These are phyloP conservation scores for Wickerhamomyces hampshirensis DNA, from an alignment of 805 yeast species.

Conservation along the genomic window DNA sequence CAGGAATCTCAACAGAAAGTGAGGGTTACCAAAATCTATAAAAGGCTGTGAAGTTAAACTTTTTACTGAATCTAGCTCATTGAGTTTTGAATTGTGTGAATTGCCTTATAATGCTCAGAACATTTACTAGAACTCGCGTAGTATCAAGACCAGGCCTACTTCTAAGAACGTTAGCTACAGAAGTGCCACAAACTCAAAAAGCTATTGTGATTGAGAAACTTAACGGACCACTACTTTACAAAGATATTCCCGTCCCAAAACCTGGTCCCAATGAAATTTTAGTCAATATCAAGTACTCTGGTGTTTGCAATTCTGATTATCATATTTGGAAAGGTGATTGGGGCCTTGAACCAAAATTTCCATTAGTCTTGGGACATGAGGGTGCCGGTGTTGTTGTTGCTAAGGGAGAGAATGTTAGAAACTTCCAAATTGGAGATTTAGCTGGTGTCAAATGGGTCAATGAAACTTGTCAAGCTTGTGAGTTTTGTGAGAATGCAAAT, in stretches of 20 bases:
- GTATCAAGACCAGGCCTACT: too few species aligned
- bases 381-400: slow-evolving; percentile 61
- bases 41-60: too few species aligned
- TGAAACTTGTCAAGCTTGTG: slow-evolving; percentile 53
- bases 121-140: slow-evolving; percentile 1
- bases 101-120: slow-evolving; percentile 5
- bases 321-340: slow-evolving; percentile 64
- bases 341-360: slow-evolving; percentile 48
- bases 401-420: slow-evolving; percentile 45
- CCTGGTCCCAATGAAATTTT: slow-evolving; percentile 51
- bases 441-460: slow-evolving; percentile 62
- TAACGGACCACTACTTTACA: slow-evolving; percentile 41
- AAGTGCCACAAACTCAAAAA: slow-evolving; percentile 42
- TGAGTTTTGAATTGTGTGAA: too few species aligned
- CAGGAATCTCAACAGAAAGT: too few species aligned
- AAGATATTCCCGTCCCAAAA: slow-evolving; percentile 47
- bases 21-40: too few species aligned
- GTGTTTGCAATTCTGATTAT: slow-evolving; percentile 58
- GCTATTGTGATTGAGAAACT: slow-evolving; percentile 43
- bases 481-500: slow-evolving; percentile 42
- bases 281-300: slow-evolving; percentile 52
- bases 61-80: too few species aligned
- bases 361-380: slow-evolving; percentile 58
- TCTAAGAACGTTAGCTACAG: slow-evolving; percentile 9
- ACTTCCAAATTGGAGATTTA: slow-evolving; percentile 50